Conservation (phyloP, 352 stramenopile species). For the Globisporangium sylvaticum region DNA sequence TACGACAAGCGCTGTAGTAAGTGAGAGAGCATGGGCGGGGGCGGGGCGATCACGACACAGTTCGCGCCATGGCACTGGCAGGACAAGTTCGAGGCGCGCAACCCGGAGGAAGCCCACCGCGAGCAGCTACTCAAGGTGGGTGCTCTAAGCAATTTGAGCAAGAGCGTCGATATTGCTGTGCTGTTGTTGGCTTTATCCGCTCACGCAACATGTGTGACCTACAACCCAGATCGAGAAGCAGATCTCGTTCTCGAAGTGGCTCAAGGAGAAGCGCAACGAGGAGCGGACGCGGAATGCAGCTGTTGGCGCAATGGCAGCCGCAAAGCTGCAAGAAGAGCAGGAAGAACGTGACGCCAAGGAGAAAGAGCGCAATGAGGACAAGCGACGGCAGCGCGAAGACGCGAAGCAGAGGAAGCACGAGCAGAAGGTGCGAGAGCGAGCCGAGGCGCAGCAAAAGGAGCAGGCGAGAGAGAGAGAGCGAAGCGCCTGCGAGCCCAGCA, state of each 20-base stretch:
- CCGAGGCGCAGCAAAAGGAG: slow-evolving; percentile 1
- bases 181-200: no score
- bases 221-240: slow-evolving; percentile 34
- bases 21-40: neutral
- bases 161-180: no score
- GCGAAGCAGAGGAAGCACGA: slow-evolving; percentile 5
- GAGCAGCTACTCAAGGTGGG: slow-evolving; percentile 41
- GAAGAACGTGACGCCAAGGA: slow-evolving; percentile 6
- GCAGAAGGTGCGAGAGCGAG: neutral
- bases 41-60: slow-evolving; percentile 2
- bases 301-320: neutral
- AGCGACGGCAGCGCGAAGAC: slow-evolving; percentile 15
- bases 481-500: neutral
- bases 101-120: slow-evolving; percentile 38
- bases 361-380: slow-evolving; percentile 18
- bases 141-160: no score
- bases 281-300: neutral
- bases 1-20: neutral
- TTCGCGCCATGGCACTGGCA: slow-evolving; percentile 58
- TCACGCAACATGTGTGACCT: no score
- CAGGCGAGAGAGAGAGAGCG: slow-evolving; percentile 4
- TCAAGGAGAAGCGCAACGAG: slow-evolving; percentile 27
- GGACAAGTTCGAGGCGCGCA: slow-evolving; percentile 36
- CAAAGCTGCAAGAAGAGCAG: slow-evolving; percentile 20
- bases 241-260: slow-evolving; percentile 43